Conservation (phyloP, 2,329 filamentous ascomycete genomes). For the Aspergillus puulaauensis region DNA sequence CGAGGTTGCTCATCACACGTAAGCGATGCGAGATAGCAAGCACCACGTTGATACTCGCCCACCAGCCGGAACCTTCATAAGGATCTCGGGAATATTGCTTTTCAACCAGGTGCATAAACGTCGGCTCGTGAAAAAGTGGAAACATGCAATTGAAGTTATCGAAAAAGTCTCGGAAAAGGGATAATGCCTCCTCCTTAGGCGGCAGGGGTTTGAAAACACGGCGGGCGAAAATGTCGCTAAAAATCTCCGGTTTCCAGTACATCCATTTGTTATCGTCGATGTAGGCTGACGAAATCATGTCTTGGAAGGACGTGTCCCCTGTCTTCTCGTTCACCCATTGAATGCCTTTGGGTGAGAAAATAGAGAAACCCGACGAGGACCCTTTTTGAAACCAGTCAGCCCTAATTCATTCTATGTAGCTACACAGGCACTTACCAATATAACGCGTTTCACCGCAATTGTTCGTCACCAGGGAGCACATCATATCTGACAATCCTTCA, state of each 20-base stretch:
- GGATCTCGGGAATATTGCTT: constrained; percentile 89
- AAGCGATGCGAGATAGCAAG: constrained; percentile 91
- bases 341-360: constrained; percentile 96
- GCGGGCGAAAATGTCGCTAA: constrained; percentile 85
- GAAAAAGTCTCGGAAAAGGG: constrained; percentile 89
- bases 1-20: constrained; percentile 91
- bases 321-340: constrained; percentile 99
- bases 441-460: constrained; percentile 93
- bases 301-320: constrained; percentile 89
- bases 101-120: constrained; percentile 96
- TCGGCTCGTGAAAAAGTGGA: constrained; percentile 93
- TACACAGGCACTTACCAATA: constrained; percentile 66
- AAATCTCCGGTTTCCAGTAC: constrained; percentile 97
- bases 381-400: constrained; percentile 52
- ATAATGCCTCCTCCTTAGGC: constrained; percentile 81
- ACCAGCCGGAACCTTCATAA: constrained; percentile 95
- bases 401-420: not conserved
- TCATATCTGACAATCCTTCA: constrained; percentile 91
- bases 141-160: constrained; percentile 99
- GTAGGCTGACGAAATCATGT: constrained; percentile 90
- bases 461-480: constrained; percentile 97
- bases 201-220: constrained; percentile 81
- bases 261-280: constrained; percentile 94
- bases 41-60: constrained; percentile 92
- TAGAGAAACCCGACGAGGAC: constrained; percentile 95